Evolutionary conservation across 257 asterid genomes (phyloP), one percentile per base, ranked within the genome.

Genomic region (Nicotiana benthamiana): DNA sequence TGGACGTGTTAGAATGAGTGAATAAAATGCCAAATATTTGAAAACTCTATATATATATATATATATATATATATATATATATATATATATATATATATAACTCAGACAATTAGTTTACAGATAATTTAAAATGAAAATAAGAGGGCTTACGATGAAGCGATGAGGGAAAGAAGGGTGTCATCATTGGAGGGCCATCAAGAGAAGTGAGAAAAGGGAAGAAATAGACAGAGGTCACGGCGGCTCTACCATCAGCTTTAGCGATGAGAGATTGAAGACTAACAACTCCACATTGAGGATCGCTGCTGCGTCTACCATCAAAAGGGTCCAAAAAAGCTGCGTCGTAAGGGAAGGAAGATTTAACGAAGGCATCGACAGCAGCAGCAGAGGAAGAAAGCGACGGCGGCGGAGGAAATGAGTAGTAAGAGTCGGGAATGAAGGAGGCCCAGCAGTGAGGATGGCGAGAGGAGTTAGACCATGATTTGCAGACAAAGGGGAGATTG

Each of bases 371-470:
- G 59, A 62, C 84, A 22, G 59, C 57, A 32, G 52, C 16, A 18
- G 17, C 24, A 6, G 40, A 59, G 51, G 79, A n/a, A 40, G 48
- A 40, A 2, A 40, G 48, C 11, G 48, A 8, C 26, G 22, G 32
- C 24, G 11, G 40, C 60, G 48, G 79, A 27, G 15, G 30, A 9
- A 13, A 54, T 53, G 18, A 54, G 52, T 68, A 40, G 65, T 72
- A 11, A 20, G 85, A 70, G 4, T 48, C 78, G 62, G 92, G 75
- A 5, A 86, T 63, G 87, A 86, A 86, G 61, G 92, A 86, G 52
- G 86, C 81, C 92, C 92, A 89, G 83, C 89, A 87, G 22, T 57
- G 83, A 43, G 87, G 89, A 27, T 87, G 82, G 78, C 27, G 48
- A 36, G 86, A 79, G 54, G 89, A 84, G 76, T 82, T 82, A 57